phyloP scores from a whole-genome alignment of 2,329 filamentous ascomycete genomes.

The Colletotrichum chlorophyti region DNA sequence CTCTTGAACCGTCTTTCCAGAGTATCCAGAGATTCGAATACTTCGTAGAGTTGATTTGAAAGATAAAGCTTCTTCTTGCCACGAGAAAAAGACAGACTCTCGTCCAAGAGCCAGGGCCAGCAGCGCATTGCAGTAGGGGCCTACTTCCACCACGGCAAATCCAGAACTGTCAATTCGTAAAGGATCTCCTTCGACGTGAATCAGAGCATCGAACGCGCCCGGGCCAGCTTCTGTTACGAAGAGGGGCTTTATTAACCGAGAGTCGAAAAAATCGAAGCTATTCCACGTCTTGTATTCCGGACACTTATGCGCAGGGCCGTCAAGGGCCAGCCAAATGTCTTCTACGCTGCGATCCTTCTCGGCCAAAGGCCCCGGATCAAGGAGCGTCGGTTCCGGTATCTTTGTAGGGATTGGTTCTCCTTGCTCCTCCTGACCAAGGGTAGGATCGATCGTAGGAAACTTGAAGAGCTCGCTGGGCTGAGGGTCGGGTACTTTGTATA shows the following conservation, averaged over 20 bases:
- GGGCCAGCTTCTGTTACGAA: conserved; percentile 76
- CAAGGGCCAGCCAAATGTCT: conserved; percentile 57
- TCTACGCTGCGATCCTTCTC: not conserved
- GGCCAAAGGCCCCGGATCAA: conserved; percentile 33
- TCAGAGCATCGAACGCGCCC: conserved; percentile 68
- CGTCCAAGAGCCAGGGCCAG: conserved; percentile 73
- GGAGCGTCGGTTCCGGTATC: conserved; percentile 10
- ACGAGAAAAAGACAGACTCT: conserved; percentile 74
- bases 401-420: conserved; percentile 30
- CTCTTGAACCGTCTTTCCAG: conserved; percentile 54
- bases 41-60: conserved; percentile 58
- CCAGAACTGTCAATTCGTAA: conserved; percentile 45
- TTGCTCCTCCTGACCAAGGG: conserved; percentile 29
- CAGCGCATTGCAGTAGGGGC: conserved; percentile 62
- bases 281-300: conserved; percentile 73
- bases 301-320: conserved; percentile 36
- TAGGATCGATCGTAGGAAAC: conserved; percentile 36
- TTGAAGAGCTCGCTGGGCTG: conserved; percentile 50
- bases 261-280: conserved; percentile 58
- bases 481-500: conserved; percentile 21
- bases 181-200: conserved; percentile 50
- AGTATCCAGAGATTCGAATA: conserved; percentile 63
- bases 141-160: conserved; percentile 53
- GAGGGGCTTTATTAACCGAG: conserved; percentile 47
- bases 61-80: conserved; percentile 55